Evolutionary conservation across 306 rosid genomes (phyloP), one percentile per base, ranked within the genome.

Genomic region (Pueraria montana): DNA sequence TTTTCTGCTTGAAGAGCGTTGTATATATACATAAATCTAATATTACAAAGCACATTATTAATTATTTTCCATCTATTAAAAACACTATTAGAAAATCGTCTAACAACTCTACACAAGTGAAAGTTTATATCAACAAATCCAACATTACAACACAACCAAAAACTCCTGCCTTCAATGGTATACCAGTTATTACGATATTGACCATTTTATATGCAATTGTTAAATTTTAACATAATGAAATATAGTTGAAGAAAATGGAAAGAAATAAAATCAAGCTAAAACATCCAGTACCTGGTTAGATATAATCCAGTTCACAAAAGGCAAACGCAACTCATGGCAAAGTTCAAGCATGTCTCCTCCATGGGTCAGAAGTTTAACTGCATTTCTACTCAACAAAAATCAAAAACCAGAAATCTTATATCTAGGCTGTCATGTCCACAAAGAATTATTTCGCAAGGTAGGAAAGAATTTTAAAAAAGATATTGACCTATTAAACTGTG

Each of bases 271-370:
- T 32, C 18, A 79, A 58, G 66, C 53, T 66, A 73, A 71, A 12
- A 68, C 18, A 61, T 63, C 68, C 65, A 34, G 62, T 89, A 96
- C 99, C 99, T 93, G 99, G 46, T 79, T 89, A 40, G 89, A 89
- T 72, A 93, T 76, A 46, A 91, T 84, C 98, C 98, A 96, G 81
- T 87, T 86, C 76, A 89, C 88, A 88, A 96, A 96, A 79, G 98
- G 98, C 68, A 90, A 80, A 55, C 99, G 99, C 79, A 96, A 85
- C 85, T 96, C 98, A 11, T 90, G 90, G 86, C 95, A 88, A 76
- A 96, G 98, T 90, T 96, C 98, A 83, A 96, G 93, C 94, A 93
- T 90, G 81, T 93, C 97, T 65, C 99, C 99, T 85, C 99, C 99
- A 72, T 90, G 89, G 80, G 93, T 96, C 85, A 96, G 88, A 73